A percentile compares a stretch with the other conserved stretches of the same genome.
phyloP scores from a whole-genome alignment of 441 rosid genomes.

The Corymbia citriodora region DNA sequence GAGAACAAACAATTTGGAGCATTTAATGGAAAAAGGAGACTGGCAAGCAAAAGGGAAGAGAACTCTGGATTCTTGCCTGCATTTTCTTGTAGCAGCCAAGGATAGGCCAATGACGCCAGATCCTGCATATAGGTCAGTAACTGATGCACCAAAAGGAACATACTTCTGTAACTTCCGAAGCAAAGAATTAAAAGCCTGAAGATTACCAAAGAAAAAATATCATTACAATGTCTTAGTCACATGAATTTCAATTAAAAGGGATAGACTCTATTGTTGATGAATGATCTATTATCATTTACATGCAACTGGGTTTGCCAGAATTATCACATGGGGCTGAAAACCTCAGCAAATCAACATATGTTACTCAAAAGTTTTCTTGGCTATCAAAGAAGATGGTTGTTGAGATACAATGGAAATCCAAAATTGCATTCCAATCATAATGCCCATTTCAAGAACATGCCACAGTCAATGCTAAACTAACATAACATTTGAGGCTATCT shows the following conservation, averaged over 20 bases:
- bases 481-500: neutral
- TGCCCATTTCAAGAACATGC: neutral
- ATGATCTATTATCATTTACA: neutral
- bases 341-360: neutral
- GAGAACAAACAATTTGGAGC: neutral
- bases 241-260: neutral
- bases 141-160: conserved; percentile 81
- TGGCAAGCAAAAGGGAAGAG: neutral
- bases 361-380: neutral
- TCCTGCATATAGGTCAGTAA: conserved; percentile 94
- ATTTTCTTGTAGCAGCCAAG: conserved; percentile 74
- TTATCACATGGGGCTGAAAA: neutral
- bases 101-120: conserved; percentile 94
- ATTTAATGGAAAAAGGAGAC: neutral
- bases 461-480: neutral
- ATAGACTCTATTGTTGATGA: neutral
- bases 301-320: neutral
- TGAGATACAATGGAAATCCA: neutral
- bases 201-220: conserved; percentile 12
- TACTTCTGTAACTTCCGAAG: conserved; percentile 80
- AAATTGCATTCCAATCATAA: neutral
- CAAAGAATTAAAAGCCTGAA: conserved; percentile 83
- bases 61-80: conserved; percentile 58
- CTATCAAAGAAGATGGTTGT: neutral
- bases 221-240: conserved; percentile 2